phyloP scores from a whole-genome alignment of 164 flowering plant species.

The Aristolochia contorta region DNA sequence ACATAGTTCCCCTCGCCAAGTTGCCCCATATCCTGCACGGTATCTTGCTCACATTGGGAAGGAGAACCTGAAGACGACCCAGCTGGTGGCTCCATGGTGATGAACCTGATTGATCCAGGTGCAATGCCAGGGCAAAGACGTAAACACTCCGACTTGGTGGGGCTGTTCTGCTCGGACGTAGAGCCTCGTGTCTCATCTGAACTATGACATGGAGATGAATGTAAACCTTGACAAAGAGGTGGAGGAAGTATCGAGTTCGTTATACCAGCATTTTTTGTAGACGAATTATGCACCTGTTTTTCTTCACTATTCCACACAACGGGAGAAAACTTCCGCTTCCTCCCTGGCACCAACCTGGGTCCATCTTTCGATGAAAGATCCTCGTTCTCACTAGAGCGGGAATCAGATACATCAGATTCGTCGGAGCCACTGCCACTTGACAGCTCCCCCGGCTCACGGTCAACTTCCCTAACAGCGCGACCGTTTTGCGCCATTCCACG shows the following conservation, averaged over 20 bases:
- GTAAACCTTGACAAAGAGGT: conserved; percentile 13
- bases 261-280: neutral
- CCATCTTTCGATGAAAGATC: conserved; percentile 28
- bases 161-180: neutral
- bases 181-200: conserved; percentile 12
- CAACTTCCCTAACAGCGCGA: conserved; percentile 25
- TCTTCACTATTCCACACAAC: conserved; percentile 90
- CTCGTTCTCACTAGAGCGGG: conserved; percentile 22
- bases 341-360: conserved; percentile 17
- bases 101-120: conserved; percentile 8
- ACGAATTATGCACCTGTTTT: conserved; percentile 18
- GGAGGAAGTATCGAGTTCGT: conserved; percentile 26
- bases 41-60: conserved; percentile 15
- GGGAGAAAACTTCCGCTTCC: conserved; percentile 79
- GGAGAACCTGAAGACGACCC: conserved; percentile 20
- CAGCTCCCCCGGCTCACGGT: conserved; percentile 85
- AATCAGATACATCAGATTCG: conserved; percentile 39
- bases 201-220: conserved; percentile 24
- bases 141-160: conserved; percentile 15
- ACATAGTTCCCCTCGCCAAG: conserved; percentile 55
- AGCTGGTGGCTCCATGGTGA: conserved; percentile 14
- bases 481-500: conserved; percentile 20
- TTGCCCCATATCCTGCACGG: conserved; percentile 26
- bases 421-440: conserved; percentile 93
- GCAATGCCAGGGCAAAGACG: conserved; percentile 12